Conservation (phyloP, 2,329 filamentous ascomycete species). For the Leptosphaerulina australis region DNA sequence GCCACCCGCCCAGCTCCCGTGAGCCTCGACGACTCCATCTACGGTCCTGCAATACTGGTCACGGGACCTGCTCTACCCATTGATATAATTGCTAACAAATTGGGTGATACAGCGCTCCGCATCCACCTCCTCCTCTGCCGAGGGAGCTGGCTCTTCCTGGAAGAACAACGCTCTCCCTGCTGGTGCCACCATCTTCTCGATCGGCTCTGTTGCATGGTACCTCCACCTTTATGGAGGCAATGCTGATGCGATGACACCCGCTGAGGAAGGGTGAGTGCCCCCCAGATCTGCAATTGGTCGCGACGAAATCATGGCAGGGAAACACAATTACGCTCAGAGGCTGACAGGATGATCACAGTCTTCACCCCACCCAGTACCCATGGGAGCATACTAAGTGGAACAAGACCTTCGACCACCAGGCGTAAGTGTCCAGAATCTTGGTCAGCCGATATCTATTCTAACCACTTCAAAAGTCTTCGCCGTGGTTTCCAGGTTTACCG, state of each 20-base stretch:
- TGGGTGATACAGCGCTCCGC: slow-evolving; percentile 58
- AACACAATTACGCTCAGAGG: slow-evolving; percentile 34
- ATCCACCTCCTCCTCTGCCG: slow-evolving; percentile 73
- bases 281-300: slow-evolving; percentile 21
- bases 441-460: slow-evolving; percentile 2
- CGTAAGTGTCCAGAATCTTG: slow-evolving; percentile 66
- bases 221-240: slow-evolving; percentile 93
- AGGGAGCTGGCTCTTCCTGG: slow-evolving; percentile 75
- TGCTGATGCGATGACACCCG: slow-evolving; percentile 86
- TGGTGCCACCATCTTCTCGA: slow-evolving; percentile 83
- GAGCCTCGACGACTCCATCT: slow-evolving; percentile 36
- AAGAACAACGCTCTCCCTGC: slow-evolving; percentile 85
- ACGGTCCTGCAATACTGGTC: slow-evolving; percentile 15
- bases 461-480: slow-evolving; percentile 70
- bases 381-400: slow-evolving; percentile 92
- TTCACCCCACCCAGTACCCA: slow-evolving; percentile 89
- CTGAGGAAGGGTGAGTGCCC: slow-evolving; percentile 92
- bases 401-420: slow-evolving; percentile 96
- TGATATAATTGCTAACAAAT: slow-evolving; percentile 42
- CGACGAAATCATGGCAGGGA: slow-evolving; percentile 34
- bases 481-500: slow-evolving; percentile 99
- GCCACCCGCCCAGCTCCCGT: slow-evolving; percentile 33
- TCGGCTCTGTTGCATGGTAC: slow-evolving; percentile 94
- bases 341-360: slow-evolving; percentile 61
- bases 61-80: slow-evolving; percentile 30